Evolutionary conservation across 805 yeast species (phyloP).

Genomic region (Lipomyces kockii): DNA sequence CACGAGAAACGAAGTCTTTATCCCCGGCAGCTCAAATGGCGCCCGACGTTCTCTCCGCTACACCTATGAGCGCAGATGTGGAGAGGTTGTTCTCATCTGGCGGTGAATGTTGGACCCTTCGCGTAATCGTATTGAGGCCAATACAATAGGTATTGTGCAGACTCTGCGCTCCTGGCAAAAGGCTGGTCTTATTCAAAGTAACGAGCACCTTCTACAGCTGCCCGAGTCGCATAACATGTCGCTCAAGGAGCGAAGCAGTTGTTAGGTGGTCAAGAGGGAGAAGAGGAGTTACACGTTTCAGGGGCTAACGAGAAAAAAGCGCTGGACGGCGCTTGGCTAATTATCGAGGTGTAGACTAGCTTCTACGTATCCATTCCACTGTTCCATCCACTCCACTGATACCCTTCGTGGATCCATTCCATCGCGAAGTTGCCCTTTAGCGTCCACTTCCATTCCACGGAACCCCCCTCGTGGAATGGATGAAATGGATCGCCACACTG

Average conservation of each 20-base stretch:
- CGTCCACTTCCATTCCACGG: background rate
- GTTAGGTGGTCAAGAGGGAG: background rate
- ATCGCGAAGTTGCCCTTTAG: background rate
- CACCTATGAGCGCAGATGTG: background rate
- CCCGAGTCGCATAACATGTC: no score
- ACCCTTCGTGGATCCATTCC: no score
- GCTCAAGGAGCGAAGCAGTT: no score
- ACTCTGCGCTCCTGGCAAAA: no score
- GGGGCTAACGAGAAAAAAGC: background rate
- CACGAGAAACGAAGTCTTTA: conserved; percentile 1
- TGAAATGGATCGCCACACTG: no score
- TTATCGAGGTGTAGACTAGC: conserved; percentile 4
- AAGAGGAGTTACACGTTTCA: background rate
- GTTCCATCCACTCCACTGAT: background rate
- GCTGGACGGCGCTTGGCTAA: no score
- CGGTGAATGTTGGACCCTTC: no score
- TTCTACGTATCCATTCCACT: background rate
- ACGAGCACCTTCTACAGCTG: no score
- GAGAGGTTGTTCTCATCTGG: no score
- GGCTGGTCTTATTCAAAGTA: no score
- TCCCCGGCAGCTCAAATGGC: conserved; percentile 6
- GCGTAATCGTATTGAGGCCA: no score
- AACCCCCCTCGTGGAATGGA: background rate
- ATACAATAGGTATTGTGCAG: no score
- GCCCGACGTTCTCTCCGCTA: background rate